Base-by-base conservation (phyloP, 441 rosid genomes). In the Arabidopsis hybrid region DNA sequence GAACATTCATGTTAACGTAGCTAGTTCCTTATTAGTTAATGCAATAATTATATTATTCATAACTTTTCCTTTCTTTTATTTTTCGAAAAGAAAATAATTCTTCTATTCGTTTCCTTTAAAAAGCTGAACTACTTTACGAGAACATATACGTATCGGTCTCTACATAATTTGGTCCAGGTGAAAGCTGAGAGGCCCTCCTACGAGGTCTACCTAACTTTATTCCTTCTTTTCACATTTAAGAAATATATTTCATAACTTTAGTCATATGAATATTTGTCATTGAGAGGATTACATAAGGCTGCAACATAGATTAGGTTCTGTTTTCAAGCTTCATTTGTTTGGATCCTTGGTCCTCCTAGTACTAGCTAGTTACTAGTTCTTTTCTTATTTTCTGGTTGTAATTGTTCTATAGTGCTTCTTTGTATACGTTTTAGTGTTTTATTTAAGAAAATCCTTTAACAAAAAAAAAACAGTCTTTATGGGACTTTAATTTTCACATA, bases 121-220 rank as follows among this genome's bases (percentile, higher is more conserved):
- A 67, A 67, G 72, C 42, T 67, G 72, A 67, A 67, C 62, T 42
- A 53, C 72, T 67, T 67, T 65, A 65, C 58, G 36, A 50, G 36
- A 50, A 11, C 32, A 14, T 47, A 47, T 50, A 49, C 18, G 32
- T 8, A 36, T 10, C 18, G 36, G 7, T 40, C 21, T n/a, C 51
- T 61, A 21, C 51, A 16, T 52, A 39, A 5, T 8, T 21, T 26
- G 36, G 60, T 51, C 60, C 47, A 47, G 46, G 58, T 65, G 59
- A 16, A 32, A 47, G 32, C 45, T 51, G 29, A 46, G 67, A 49
- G 36, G 32, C 10, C 60, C 38, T 52, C n/a, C n/a, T 66, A 36
- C 38, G 10, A 16, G 10, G 35, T 36, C 12, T 35, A 50, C 70
- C 59, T 6, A 65, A 65, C 59, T 35, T 17, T 66, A 34, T 66